phyloP scores from a whole-genome alignment of 306 rosid species.

The Cercis canadensis region DNA sequence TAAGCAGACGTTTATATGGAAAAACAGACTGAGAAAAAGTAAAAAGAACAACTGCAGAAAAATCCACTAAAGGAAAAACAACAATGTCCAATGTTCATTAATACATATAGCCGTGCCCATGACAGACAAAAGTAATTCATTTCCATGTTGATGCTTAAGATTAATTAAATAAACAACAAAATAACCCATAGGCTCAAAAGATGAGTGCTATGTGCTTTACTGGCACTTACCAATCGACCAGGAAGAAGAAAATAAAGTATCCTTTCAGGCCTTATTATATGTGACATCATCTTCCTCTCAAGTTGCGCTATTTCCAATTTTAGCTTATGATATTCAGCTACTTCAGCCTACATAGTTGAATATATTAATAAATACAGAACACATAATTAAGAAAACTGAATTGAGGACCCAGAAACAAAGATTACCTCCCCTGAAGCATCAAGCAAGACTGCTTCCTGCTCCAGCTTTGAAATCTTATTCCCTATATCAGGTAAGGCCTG shows the following conservation, averaged over 20 bases:
- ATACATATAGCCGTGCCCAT: not conserved
- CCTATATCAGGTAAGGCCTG: constrained; percentile 96
- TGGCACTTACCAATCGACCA: constrained; percentile 87
- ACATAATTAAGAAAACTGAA: constrained; percentile 33
- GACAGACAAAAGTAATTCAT: not conserved
- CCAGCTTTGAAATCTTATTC: constrained; percentile 74
- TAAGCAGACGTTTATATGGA: not conserved
- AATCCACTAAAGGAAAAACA: not conserved
- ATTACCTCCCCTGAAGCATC: constrained; percentile 93
- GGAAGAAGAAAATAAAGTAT: constrained; percentile 86
- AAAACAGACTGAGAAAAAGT: not conserved
- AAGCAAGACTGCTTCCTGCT: constrained; percentile 85
- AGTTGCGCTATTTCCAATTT: constrained; percentile 80
- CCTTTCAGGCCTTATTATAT: constrained; percentile 92
- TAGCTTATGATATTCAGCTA: constrained; percentile 87
- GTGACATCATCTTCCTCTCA: constrained; percentile 92
- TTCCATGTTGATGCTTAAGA: constrained; percentile 10
- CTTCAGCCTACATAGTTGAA: constrained; percentile 68
- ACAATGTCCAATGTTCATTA: not conserved
- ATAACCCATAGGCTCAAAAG: not conserved
- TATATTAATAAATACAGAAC: not conserved
- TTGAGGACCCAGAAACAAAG: constrained; percentile 15
- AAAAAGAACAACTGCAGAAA: constrained; percentile 5
- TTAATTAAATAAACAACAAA: constrained; percentile 7
- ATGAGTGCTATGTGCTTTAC: constrained; percentile 1